phyloP scores from a whole-genome alignment of 1,139 yeast genomes.

The Blastobotrys capitulatus region DNA sequence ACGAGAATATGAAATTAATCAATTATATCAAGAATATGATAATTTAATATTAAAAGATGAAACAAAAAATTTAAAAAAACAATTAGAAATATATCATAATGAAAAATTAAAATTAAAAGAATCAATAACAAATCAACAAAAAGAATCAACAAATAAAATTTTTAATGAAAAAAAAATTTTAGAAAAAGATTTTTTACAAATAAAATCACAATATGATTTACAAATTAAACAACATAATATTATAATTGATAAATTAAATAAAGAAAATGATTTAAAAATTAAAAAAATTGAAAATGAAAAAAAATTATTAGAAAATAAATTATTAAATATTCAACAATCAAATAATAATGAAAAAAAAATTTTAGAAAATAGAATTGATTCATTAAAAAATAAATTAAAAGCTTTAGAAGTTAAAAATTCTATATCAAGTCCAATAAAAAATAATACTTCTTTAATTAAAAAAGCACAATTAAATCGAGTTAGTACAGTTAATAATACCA shows the following conservation, averaged over 20 bases:
- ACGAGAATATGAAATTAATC: constrained; percentile 5
- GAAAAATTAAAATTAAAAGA: not conserved
- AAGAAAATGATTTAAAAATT: constrained; percentile 19
- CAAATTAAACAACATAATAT: constrained; percentile 16
- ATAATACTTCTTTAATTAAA: not conserved
- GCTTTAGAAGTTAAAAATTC: not conserved
- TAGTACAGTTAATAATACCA: too few relatives aligned
- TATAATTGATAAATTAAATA: constrained; percentile 16
- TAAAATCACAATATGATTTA: constrained; percentile 13
- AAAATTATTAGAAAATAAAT: constrained; percentile 19
- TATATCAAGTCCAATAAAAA: not conserved
- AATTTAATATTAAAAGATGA: not conserved
- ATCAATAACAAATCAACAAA: constrained; percentile 3
- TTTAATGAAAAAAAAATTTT: constrained; percentile 12
- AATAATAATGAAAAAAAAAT: constrained; percentile 17
- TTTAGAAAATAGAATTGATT: constrained; percentile 19
- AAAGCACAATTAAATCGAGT: too few relatives aligned
- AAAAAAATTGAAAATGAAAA: constrained; percentile 18
- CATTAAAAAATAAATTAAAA: constrained; percentile 17
- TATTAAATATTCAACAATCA: constrained; percentile 14
- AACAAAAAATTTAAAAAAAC: not conserved
- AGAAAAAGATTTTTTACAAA: constrained; percentile 13
- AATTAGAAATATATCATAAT: not conserved
- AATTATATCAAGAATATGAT: constrained; percentile 6
- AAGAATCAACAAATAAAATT: constrained; percentile 8